Evolutionary conservation across 2,329 filamentous ascomycete genomes (phyloP).

Genomic region (Pseudocercospora macadamiae): DNA sequence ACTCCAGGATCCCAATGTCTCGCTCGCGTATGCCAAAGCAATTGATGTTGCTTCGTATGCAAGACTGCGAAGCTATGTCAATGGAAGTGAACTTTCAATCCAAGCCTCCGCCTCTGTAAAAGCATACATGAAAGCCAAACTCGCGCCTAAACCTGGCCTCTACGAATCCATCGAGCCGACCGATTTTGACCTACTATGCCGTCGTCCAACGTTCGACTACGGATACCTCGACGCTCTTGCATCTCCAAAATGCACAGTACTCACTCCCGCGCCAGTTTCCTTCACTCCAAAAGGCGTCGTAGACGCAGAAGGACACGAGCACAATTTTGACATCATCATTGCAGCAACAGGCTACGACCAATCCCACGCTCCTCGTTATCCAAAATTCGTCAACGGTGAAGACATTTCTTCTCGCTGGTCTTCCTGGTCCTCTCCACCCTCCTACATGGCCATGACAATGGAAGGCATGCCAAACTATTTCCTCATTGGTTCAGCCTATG

Average conservation of each 20-base stretch:
- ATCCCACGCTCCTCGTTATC: slow-evolving; percentile 23
- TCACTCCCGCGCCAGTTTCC: slow-evolving; percentile 7
- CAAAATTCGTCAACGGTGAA: slow-evolving; percentile 25
- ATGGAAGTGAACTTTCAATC: slow-evolving; percentile 18
- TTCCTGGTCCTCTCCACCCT: slow-evolving; percentile 9
- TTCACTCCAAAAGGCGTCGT: slow-evolving; percentile 17
- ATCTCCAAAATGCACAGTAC: slow-evolving; percentile 24
- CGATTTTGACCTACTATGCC: slow-evolving; percentile 25
- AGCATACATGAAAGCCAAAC: slow-evolving; percentile 23
- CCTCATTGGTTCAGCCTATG: slow-evolving; percentile 21
- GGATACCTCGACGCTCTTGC: slow-evolving; percentile 25
- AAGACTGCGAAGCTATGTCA: slow-evolving; percentile 16
- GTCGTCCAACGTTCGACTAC: slow-evolving; percentile 20
- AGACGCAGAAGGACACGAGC: slow-evolving; percentile 13
- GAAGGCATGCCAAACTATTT: slow-evolving; percentile 30
- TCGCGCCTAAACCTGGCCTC: slow-evolving; percentile 18
- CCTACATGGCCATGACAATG: slow-evolving; percentile 25
- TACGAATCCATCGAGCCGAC: slow-evolving; percentile 18
- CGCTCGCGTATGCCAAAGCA: slow-evolving; percentile 21
- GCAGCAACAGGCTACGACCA: slow-evolving; percentile 29
- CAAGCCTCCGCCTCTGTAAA: slow-evolving; percentile 7
- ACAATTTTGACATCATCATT: slow-evolving; percentile 24
- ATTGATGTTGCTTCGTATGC: slow-evolving; percentile 19
- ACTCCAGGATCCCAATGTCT: slow-evolving; percentile 16
- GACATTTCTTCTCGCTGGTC: slow-evolving; percentile 13